Evolutionary conservation across 1,284 basidiomycete genomes (phyloP).

Genomic region (Leccinum griseonigrum): DNA sequence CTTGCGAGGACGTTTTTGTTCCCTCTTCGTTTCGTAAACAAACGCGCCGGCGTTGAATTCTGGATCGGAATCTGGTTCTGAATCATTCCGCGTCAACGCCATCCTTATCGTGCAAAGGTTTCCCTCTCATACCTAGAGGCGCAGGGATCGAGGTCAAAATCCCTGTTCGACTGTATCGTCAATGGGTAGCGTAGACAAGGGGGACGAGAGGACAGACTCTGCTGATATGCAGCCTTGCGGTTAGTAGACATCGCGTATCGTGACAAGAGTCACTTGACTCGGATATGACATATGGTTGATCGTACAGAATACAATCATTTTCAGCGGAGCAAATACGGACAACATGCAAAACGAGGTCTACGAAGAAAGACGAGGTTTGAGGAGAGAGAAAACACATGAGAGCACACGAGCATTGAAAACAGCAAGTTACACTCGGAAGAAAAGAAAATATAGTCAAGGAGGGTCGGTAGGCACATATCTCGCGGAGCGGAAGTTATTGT

Average conservation of each 20-base stretch:
- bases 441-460: constrained; percentile 8
- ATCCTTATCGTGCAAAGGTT: background rate
- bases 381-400: constrained; percentile 21
- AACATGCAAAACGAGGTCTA: constrained; percentile 28
- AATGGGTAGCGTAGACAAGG: background rate
- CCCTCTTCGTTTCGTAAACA: constrained; percentile 36
- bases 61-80: constrained; percentile 49
- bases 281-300: constrained; percentile 9
- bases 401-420: constrained; percentile 22
- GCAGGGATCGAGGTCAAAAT: constrained; percentile 27
- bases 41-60: constrained; percentile 51
- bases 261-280: constrained; percentile 23
- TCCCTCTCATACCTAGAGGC: constrained; percentile 25
- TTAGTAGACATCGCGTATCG: constrained; percentile 1
- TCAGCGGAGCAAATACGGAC: constrained; percentile 27
- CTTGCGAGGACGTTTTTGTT: constrained; percentile 24
- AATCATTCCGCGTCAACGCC: background rate
- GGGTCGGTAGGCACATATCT: constrained; percentile 30
- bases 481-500: constrained; percentile 24
- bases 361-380: constrained; percentile 12
- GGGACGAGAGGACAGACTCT: constrained; percentile 14
- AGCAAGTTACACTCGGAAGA: constrained; percentile 22
- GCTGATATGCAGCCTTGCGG: constrained; percentile 19
- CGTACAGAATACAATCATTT: constrained; percentile 35
- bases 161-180: constrained; percentile 15